Base-by-base conservation (phyloP, 2,329 filamentous ascomycete genomes). In the Aureobasidium sp. region DNA sequence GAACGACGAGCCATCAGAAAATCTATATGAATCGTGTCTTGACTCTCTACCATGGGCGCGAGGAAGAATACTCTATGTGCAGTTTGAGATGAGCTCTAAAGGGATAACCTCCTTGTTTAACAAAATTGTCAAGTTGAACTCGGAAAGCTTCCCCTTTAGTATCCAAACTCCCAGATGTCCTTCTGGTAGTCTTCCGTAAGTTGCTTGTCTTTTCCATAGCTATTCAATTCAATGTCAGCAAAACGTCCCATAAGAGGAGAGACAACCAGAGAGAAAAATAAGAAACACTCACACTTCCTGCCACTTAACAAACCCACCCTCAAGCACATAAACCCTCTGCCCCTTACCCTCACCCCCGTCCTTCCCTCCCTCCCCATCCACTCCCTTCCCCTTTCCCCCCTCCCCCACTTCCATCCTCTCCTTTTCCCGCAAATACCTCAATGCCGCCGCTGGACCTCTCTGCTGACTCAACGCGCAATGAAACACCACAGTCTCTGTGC, bases 401-500 rank as follows among this genome's bases (percentile, higher is more conserved):
- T 37, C 39, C 11, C 5, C 66, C 14, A 76, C 78, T 36, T 79
- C 69, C 65, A 80, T 64, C 59, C 81, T 78, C 67, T 88, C 85
- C 51, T 85, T 80, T 76, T 91, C 88, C 39, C 88, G 79, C 64
- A 92, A 68, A 74, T 97, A 97, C 69, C 82, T 81, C 68, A 96
- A 76, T 3, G 94, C 94, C 0, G 53, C 53, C 11, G 9, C 17
- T 2, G 53, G 53, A 5, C 53, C 88, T 36, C 88, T 79, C 64
- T 91, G 68, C 73, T 97, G 97, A 69, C 83, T 81, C 68, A 97
- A 76, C 5, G 94, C 94, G 3, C 94, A 99, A 77, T 99, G 94
- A 74, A 99, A 99, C 1, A 99, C 84, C 15, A 99, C 91, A 12
- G 83, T 87, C 62, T 94, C 84, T 74, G 91, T 91, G 71, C 87